Percentiles rank a stretch among this genome's conserved stretches.
phyloP scores from a whole-genome alignment of 1,139 yeast genomes.

The Zygosaccharomyces sapae region DNA sequence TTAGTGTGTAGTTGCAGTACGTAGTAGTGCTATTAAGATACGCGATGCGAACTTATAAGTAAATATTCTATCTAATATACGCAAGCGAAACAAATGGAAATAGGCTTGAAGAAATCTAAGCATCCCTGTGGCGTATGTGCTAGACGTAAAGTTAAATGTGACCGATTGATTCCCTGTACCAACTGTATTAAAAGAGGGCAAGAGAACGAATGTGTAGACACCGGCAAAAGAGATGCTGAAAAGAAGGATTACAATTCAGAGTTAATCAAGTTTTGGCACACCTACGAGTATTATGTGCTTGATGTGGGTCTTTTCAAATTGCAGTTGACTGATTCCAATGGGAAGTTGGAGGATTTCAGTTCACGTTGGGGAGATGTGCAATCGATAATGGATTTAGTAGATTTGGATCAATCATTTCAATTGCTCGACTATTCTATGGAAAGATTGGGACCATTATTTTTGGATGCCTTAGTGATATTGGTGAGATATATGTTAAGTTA shows the following conservation, averaged over 20 bases:
- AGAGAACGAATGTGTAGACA: slow-evolving; percentile 26
- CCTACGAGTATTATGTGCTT: slow-evolving; percentile 31
- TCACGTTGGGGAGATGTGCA: slow-evolving; percentile 12
- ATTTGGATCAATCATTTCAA: slow-evolving; percentile 22
- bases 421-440: slow-evolving; percentile 32
- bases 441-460: slow-evolving; percentile 34
- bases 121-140: slow-evolving; percentile 30
- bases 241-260: slow-evolving; percentile 4
- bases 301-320: slow-evolving; percentile 28
- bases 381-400: slow-evolving; percentile 18
- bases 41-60: background rate
- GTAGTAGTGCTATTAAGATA: background rate
- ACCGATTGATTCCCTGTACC: slow-evolving; percentile 33
- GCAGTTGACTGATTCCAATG: slow-evolving; percentile 5
- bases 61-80: too few relatives aligned
- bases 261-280: slow-evolving; percentile 26
- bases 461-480: slow-evolving; percentile 32
- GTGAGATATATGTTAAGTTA: slow-evolving; percentile 29
- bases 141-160: slow-evolving; percentile 35
- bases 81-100: background rate
- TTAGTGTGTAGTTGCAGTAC: too few relatives aligned
- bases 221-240: slow-evolving; percentile 5
- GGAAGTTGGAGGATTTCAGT: slow-evolving; percentile 9
- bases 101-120: slow-evolving; percentile 14
- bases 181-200: slow-evolving; percentile 32